Evolutionary conservation across 2,329 filamentous ascomycete genomes (phyloP).

Genomic region (Fusarium lateritium): DNA sequence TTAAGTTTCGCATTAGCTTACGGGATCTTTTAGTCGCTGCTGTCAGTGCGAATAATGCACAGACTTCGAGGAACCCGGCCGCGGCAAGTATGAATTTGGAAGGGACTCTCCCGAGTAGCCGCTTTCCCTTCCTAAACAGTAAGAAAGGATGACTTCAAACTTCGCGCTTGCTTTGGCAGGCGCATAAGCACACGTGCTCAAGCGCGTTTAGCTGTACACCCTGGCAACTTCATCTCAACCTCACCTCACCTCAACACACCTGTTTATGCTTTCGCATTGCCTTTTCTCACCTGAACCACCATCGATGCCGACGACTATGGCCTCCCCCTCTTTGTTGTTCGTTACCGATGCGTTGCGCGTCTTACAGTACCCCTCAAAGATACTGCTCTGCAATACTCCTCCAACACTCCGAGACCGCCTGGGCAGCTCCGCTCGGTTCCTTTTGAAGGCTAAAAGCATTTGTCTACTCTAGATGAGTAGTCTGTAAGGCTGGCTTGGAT

Average conservation of each 20-base stretch:
- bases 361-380: neutral
- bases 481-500: neutral
- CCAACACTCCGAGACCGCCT: neutral
- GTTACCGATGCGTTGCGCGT: too few species aligned
- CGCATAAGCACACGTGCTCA: constrained; percentile 30
- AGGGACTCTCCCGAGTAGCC: constrained; percentile 19
- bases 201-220: constrained; percentile 25
- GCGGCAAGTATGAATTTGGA: constrained; percentile 44
- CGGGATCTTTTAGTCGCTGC: constrained; percentile 20
- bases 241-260: constrained; percentile 13
- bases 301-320: too few species aligned
- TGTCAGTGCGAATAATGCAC: constrained; percentile 6
- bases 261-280: too few species aligned
- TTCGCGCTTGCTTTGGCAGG: constrained; percentile 34
- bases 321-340: too few species aligned
- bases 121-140: constrained; percentile 13
- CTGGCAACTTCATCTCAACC: constrained; percentile 25
- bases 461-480: neutral
- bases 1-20: constrained; percentile 20
- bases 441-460: neutral
- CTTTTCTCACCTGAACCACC: too few species aligned
- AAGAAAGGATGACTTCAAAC: constrained; percentile 24
- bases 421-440: neutral
- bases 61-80: constrained; percentile 32
- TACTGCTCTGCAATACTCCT: neutral